Evolutionary conservation across 176 grass and related monocot genomes (phyloP).

Genomic region (Oryza longistaminata): DNA sequence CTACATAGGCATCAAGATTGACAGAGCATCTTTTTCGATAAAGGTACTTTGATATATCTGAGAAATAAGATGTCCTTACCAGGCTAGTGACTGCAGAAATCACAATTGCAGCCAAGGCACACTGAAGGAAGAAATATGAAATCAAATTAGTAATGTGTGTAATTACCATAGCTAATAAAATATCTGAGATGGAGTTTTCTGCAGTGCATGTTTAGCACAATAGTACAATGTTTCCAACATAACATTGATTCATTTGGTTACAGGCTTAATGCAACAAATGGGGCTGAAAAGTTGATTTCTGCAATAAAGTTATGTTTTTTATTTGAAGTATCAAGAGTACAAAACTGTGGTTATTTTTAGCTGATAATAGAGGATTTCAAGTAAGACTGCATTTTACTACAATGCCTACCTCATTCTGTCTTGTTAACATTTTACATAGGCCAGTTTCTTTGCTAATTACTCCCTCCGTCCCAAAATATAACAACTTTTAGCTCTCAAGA

Average conservation of each 20-base stretch:
- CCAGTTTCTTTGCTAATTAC: not conserved
- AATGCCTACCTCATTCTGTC: not conserved
- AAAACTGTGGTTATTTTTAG: not conserved
- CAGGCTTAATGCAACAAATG: not conserved
- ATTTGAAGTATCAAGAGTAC: too few species aligned
- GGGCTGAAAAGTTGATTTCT: too few species aligned
- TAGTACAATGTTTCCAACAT: not conserved
- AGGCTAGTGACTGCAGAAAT: slow-evolving; percentile 95
- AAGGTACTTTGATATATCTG: not conserved
- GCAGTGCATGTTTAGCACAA: not conserved
- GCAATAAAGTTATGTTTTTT: too few species aligned
- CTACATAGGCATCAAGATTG: not conserved
- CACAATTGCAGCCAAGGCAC: slow-evolving; percentile 93
- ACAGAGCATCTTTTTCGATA: slow-evolving; percentile 15
- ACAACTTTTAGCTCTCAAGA: too few species aligned
- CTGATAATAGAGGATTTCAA: not conserved
- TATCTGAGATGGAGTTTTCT: not conserved
- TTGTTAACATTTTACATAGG: not conserved
- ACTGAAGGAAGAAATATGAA: slow-evolving; percentile 36
- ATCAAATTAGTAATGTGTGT: slow-evolving; percentile 24
- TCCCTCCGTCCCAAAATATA: too few species aligned
- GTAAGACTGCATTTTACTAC: not conserved
- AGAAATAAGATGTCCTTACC: slow-evolving; percentile 56
- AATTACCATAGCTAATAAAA: not conserved
- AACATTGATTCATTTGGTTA: not conserved